phyloP scores from a whole-genome alignment of 345 rosid genomes.

The Sapria himalayana region DNA sequence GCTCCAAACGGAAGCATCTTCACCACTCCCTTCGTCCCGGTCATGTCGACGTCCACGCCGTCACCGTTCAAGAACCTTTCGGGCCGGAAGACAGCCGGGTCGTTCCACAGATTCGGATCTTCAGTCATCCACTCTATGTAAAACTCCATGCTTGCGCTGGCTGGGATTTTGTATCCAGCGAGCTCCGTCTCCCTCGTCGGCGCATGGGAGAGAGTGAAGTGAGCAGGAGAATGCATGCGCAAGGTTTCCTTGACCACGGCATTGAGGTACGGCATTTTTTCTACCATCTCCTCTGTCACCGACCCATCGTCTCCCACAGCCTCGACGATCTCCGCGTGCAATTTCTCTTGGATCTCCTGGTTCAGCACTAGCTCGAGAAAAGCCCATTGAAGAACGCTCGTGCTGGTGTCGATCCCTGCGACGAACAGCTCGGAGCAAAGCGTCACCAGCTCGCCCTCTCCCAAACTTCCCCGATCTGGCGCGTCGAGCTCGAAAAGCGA shows the following conservation, averaged over 20 bases:
- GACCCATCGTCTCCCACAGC: constrained; percentile 30
- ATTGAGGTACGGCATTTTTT: constrained; percentile 40
- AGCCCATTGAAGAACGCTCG: constrained; percentile 74
- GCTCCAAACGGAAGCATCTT: constrained; percentile 84
- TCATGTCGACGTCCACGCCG: constrained; percentile 53
- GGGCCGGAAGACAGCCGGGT: constrained; percentile 53
- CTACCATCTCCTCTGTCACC: constrained; percentile 57
- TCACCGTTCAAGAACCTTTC: constrained; percentile 74
- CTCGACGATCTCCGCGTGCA: constrained; percentile 39
- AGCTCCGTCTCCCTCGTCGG: constrained; percentile 42
- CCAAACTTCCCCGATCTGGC: constrained; percentile 23
- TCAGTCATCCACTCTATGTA: constrained; percentile 91
- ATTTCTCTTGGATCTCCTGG: constrained; percentile 45
- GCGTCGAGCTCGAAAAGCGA: constrained; percentile 39
- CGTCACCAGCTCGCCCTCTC: constrained; percentile 75
- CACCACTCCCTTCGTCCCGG: constrained; percentile 64
- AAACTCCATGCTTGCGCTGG: constrained; percentile 43
- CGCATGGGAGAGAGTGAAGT: constrained; percentile 68
- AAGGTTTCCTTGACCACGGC: constrained; percentile 74
- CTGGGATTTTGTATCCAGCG: constrained; percentile 59
- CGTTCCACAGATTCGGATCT: constrained; percentile 57
- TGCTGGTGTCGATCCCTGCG: constrained; percentile 84
- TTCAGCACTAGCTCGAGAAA: constrained; percentile 40
- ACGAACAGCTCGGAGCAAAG: constrained; percentile 60
- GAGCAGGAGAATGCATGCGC: constrained; percentile 88